These are phyloP conservation scores for Capsella bursapastoris DNA, from an alignment of 345 rosid genomes.

Conservation along the genomic window DNA sequence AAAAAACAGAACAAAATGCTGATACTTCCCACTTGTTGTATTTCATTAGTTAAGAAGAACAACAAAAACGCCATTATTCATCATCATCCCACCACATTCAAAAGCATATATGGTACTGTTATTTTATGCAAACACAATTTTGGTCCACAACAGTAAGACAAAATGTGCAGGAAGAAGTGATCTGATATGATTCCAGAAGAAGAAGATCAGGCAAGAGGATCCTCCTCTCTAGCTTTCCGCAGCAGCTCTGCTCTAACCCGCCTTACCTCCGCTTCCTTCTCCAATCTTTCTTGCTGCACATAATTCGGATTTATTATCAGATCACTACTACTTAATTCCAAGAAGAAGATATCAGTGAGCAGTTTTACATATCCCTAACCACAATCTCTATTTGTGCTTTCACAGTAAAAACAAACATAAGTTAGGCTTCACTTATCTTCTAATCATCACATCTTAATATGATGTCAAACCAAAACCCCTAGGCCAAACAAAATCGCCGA, in stretches of 20 bases:
- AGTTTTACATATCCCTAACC: not conserved
- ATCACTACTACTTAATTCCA: not conserved
- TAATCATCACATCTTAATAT: not conserved
- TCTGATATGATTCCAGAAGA: conserved; percentile 20
- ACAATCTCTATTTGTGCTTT: not conserved
- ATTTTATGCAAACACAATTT: conserved; percentile 30
- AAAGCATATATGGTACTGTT: conserved; percentile 29
- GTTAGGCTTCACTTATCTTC: not conserved
- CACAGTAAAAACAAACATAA: conserved; percentile 8
- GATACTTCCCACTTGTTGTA: conserved; percentile 7
- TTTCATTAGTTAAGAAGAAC: conserved; percentile 24
- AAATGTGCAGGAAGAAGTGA: conserved; percentile 23
- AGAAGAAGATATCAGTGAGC: not conserved
- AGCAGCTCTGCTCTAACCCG: conserved; percentile 62
- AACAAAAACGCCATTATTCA: conserved; percentile 35
- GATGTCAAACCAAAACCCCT: not conserved
- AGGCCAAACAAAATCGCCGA: not conserved
- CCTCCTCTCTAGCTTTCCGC: conserved; percentile 53
- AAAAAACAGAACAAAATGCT: conserved; percentile 11
- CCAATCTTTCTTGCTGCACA: conserved; percentile 63
- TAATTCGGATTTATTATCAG: not conserved
- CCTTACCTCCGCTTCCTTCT: conserved; percentile 62
- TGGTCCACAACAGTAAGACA: conserved; percentile 3
- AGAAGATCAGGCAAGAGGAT: conserved; percentile 50
- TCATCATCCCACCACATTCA: conserved; percentile 37